Evolutionary conservation across 306 rosid genomes (phyloP).

Genomic region (Cicer bijugum): DNA sequence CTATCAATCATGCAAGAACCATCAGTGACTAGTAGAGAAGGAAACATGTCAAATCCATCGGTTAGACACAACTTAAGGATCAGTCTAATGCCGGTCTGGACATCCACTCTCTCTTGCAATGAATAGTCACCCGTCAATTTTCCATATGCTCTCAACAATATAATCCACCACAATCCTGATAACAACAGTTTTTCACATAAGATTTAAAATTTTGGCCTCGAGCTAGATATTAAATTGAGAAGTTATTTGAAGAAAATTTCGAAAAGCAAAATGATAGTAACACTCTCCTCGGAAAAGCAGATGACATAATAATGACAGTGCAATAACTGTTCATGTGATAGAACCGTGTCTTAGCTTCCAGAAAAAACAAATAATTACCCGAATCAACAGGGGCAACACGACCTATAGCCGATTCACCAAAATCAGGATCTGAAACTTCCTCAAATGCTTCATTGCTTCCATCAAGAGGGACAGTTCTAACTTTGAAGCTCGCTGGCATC

Average conservation of each 20-base stretch:
- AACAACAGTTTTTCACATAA: slow-evolving; percentile 17
- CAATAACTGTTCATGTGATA: slow-evolving; percentile 11
- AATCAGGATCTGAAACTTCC: slow-evolving; percentile 90
- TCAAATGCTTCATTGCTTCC: slow-evolving; percentile 74
- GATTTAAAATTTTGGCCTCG: slow-evolving; percentile 32
- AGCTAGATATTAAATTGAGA: not conserved
- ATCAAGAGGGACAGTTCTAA: slow-evolving; percentile 68
- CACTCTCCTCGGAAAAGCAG: not conserved
- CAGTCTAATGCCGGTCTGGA: slow-evolving; percentile 86
- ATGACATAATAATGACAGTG: slow-evolving; percentile 15
- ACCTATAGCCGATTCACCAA: slow-evolving; percentile 96
- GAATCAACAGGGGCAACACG: slow-evolving; percentile 97
- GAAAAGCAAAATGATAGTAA: not conserved
- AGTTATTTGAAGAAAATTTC: not conserved
- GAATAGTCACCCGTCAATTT: slow-evolving; percentile 83
- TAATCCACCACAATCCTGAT: slow-evolving; percentile 94
- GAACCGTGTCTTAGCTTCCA: slow-evolving; percentile 3
- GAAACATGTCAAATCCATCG: slow-evolving; percentile 96
- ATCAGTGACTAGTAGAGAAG: slow-evolving; percentile 80
- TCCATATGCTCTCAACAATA: slow-evolving; percentile 91
- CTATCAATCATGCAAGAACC: slow-evolving; percentile 99
- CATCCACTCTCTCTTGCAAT: slow-evolving; percentile 89
- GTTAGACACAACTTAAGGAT: slow-evolving; percentile 80
- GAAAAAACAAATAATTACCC: slow-evolving; percentile 49
- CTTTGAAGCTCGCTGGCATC: slow-evolving; percentile 97